Evolutionary conservation across 257 asterid genomes (phyloP).

Genomic region (Nicotiana tabacum): DNA sequence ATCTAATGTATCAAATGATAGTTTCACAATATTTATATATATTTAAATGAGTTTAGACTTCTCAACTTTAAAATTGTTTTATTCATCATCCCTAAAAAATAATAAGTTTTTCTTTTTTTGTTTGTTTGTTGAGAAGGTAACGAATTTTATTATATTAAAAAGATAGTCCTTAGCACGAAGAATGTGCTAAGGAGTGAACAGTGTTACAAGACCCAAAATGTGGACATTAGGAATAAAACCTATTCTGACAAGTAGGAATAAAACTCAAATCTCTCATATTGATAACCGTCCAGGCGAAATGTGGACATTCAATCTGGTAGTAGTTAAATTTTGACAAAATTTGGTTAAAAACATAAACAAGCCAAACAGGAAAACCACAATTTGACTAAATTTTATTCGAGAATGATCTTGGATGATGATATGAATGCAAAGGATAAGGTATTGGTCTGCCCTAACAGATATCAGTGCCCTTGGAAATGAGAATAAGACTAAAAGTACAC

Average conservation of each 20-base stretch:
- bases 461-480: neutral
- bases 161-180: too few species aligned
- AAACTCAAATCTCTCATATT: neutral
- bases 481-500: neutral
- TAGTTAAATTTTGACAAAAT: neutral
- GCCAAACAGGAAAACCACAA: neutral
- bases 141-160: too few species aligned
- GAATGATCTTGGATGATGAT: neutral
- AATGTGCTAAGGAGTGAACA: too few species aligned
- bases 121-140: too few species aligned
- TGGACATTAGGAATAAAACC: neutral
- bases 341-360: neutral
- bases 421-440: neutral
- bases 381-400: neutral
- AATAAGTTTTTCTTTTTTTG: neutral
- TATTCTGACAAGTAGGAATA: neutral
- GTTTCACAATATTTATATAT: neutral
- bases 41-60: neutral
- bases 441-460: neutral
- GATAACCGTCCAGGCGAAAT: neutral
- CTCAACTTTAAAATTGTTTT: neutral
- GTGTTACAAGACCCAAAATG: too few species aligned
- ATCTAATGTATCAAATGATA: neutral
- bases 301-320: neutral
- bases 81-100: neutral